Evolutionary conservation across 352 stramenopile species (phyloP).

Genomic region (Phytophthora cactorum): DNA sequence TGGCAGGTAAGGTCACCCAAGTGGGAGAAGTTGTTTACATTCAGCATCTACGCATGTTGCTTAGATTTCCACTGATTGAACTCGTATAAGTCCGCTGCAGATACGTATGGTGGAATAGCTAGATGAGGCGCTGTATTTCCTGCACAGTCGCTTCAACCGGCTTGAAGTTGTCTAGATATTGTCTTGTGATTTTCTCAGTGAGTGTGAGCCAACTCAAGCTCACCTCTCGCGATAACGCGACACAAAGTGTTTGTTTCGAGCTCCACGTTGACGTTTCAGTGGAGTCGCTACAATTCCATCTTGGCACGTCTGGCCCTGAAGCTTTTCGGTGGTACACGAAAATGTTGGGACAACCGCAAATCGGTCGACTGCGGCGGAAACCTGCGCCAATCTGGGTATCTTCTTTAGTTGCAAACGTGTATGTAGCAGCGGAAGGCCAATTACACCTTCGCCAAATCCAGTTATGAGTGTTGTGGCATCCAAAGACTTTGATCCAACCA

Average conservation of each 20-base stretch:
- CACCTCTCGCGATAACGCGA: not conserved
- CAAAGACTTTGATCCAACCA: slow-evolving; percentile 11
- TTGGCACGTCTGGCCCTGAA: slow-evolving; percentile 33
- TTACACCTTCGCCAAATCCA: slow-evolving; percentile 14
- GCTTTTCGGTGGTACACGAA: slow-evolving; percentile 35
- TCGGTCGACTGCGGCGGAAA: slow-evolving; percentile 19
- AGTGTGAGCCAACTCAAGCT: not conserved
- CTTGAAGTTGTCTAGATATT: slow-evolving; percentile 1
- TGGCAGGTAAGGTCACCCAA: too few species aligned
- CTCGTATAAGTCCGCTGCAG: not conserved
- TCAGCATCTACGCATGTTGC: not conserved
- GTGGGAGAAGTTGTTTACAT: not conserved
- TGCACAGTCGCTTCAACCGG: not conserved
- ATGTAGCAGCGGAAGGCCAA: slow-evolving; percentile 13
- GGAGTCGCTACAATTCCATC: slow-evolving; percentile 25
- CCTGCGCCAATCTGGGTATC: slow-evolving; percentile 12
- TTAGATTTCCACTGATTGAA: slow-evolving; percentile 3
- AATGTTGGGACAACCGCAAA: slow-evolving; percentile 22
- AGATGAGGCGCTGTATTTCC: slow-evolving; percentile 3
- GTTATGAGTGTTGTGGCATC: not conserved
- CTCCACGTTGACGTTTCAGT: not conserved
- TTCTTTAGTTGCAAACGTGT: not conserved
- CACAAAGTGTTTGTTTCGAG: slow-evolving; percentile 1
- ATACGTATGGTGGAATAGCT: not conserved
- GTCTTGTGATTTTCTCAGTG: not conserved